Evolutionary conservation across 257 asterid genomes (phyloP).

Genomic region (Phtheirospermum japonicum): DNA sequence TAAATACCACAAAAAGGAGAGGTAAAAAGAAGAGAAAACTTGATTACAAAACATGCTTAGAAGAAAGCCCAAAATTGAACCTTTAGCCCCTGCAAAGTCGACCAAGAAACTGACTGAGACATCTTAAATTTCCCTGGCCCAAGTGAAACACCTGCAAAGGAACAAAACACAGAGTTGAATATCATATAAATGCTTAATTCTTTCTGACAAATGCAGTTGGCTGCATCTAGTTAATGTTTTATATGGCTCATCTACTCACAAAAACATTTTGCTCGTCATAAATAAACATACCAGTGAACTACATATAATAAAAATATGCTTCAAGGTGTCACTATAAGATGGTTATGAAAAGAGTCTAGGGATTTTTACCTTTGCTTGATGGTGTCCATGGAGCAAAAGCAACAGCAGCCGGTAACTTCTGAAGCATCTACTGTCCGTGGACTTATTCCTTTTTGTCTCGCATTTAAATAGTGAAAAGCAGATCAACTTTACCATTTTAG

Average conservation of each 20-base stretch:
- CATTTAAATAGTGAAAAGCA: not conserved
- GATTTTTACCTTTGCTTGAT: slow-evolving; percentile 29
- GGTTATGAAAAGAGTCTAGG: not conserved
- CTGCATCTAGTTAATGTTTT: slow-evolving; percentile 2
- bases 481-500: not conserved
- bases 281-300: not conserved
- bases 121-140: slow-evolving; percentile 24
- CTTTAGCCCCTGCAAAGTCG: slow-evolving; percentile 25
- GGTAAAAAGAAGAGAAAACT: not conserved
- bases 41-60: not conserved
- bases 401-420: slow-evolving; percentile 28
- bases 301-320: not conserved
- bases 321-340: not conserved
- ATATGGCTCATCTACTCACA: slow-evolving; percentile 13
- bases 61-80: slow-evolving; percentile 16
- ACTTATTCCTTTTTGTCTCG: not conserved
- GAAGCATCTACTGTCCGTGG: slow-evolving; percentile 35
- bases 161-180: not conserved
- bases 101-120: slow-evolving; percentile 19
- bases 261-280: not conserved
- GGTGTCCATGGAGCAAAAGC: slow-evolving; percentile 38
- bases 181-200: not conserved
- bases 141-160: slow-evolving; percentile 33
- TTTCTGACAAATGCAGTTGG: not conserved
- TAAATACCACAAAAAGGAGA: not conserved